A percentile compares a stretch with the other conserved stretches of the same genome.
These are phyloP conservation scores for Actinomortierella wolfii DNA, from an alignment of 371 early-diverging fungal species.

Conservation along the genomic window DNA sequence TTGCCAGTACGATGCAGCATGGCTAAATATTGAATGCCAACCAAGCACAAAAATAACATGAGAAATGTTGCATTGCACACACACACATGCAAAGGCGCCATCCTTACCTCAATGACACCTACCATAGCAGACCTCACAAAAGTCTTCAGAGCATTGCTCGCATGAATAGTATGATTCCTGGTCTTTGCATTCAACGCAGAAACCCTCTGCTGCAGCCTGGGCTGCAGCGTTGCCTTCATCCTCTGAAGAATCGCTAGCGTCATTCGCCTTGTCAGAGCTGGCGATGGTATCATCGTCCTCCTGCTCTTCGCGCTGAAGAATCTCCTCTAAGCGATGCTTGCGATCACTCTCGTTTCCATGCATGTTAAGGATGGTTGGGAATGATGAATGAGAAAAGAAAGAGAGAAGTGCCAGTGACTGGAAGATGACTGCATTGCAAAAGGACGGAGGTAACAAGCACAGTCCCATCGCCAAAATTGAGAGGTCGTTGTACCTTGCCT, in stretches of 20 bases:
- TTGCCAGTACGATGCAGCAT: constrained; percentile 90
- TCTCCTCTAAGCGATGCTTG: constrained; percentile 49
- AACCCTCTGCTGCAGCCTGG: constrained; percentile 57
- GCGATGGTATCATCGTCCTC: constrained; percentile 12
- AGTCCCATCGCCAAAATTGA: no score
- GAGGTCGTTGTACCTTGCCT: no score
- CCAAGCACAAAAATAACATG: background rate
- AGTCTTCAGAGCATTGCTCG: constrained; percentile 79
- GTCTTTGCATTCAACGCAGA: constrained; percentile 92
- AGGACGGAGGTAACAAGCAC: background rate
- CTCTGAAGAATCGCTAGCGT: constrained; percentile 9
- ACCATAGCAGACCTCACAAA: constrained; percentile 91
- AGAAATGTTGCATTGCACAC: background rate
- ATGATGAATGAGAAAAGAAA: background rate
- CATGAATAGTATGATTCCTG: constrained; percentile 74
- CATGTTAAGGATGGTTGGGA: constrained; percentile 6
- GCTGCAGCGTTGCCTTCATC: constrained; percentile 41
- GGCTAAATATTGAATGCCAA: constrained; percentile 26
- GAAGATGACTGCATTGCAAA: background rate
- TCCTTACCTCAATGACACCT: constrained; percentile 7
- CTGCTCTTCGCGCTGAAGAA: constrained; percentile 45
- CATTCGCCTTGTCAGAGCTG: background rate
- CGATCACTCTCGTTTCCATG: constrained; percentile 38
- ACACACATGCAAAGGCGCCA: background rate
- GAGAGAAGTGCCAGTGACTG: background rate